Conservation (phyloP, 139 green algal genomes). For the Haematococcus sp. region DNA sequence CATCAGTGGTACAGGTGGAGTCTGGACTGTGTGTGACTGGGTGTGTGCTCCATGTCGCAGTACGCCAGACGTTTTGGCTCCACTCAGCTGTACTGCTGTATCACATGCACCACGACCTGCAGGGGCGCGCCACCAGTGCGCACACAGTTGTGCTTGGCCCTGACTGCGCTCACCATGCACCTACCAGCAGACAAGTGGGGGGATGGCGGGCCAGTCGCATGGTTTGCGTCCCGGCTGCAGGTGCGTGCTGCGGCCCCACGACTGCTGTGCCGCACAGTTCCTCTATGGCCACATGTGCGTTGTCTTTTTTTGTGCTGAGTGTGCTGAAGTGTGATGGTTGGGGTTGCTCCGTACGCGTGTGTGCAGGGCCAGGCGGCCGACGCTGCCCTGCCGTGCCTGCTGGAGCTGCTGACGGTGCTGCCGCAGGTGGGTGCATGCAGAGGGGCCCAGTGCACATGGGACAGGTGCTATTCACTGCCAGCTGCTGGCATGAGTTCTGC, state of each 20-base stretch:
- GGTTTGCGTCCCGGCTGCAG: conserved; percentile 51
- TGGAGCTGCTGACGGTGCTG: conserved; percentile 87
- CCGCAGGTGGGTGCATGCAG: conserved; percentile 61
- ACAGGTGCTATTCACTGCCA: not conserved
- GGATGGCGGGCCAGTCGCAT: conserved; percentile 44
- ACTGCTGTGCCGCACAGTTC: too few species aligned
- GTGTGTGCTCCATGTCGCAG: too few species aligned
- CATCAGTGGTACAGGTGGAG: not conserved
- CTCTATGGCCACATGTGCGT: too few species aligned
- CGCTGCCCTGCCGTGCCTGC: conserved; percentile 66
- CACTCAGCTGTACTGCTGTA: too few species aligned
- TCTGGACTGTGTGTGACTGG: too few species aligned
- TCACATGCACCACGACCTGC: too few species aligned
- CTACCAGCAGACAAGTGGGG: conserved; percentile 66
- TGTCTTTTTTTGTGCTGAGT: too few species aligned
- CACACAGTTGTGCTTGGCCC: conserved; percentile 87
- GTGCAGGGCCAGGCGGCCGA: conserved; percentile 32
- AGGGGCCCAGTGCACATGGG: not conserved
- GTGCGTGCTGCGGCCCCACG: too few species aligned
- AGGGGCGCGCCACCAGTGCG: conserved; percentile 58
- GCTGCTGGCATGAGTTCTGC: too few species aligned
- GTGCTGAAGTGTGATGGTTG: too few species aligned
- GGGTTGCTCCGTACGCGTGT: too few species aligned
- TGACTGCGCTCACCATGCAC: conserved; percentile 78
- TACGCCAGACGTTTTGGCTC: not conserved